Evolutionary conservation across 2,329 filamentous ascomycete species (phyloP), one percentile per base, ranked within the genome.

Genomic region (Colletotrichum abscissum): DNA sequence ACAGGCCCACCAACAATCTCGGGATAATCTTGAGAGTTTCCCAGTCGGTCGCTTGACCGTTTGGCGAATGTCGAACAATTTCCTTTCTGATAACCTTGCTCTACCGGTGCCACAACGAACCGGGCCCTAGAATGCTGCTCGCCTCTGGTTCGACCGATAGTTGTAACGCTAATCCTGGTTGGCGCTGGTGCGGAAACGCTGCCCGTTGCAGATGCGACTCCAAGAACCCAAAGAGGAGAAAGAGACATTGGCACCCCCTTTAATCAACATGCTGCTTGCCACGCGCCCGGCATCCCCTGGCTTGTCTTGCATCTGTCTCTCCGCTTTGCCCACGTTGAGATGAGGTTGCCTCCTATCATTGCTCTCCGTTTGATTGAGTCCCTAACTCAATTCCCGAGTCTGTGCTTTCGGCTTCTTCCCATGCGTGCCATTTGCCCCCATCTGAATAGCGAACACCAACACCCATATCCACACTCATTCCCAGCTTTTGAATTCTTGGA

Each of bases 211-310:
- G 68, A 67, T 62, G 67, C 60, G 56, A 63, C 68, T 72, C 63
- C 68, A 63, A 59, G 69, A 70, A 55, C 60, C 69, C 46, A 56
- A 56, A 73, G 67, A 70, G 70, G 70, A 73, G 67, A 35, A 65
- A 24, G 46, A 67, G 68, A 72, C 68, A 68, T 72, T 74, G 72
- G 72, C 72, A 63, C 57, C 72, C 68, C 72, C 72, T 74, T 74
- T 67, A 74, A 74, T 72, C 68, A 72, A 57, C 63, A 68, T 64
- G 63, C 58, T 60, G 57, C 58, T 74, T 67, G 72, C 30, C 72
- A 62, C 69, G 19, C 52, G 30, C 35, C 38, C 42, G 22, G 72
- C 68, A 72, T 63, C 56, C 67, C 71, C 71, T 62, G 71, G 67
- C 67, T n/a, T 52, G 62, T 73, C 67, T 65, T 66, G 67, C n/a